A percentile compares a stretch with the other conserved stretches of the same genome.
Evolutionary conservation across 2,329 filamentous ascomycete species (phyloP).

Genomic region (Ascochyta fabae): DNA sequence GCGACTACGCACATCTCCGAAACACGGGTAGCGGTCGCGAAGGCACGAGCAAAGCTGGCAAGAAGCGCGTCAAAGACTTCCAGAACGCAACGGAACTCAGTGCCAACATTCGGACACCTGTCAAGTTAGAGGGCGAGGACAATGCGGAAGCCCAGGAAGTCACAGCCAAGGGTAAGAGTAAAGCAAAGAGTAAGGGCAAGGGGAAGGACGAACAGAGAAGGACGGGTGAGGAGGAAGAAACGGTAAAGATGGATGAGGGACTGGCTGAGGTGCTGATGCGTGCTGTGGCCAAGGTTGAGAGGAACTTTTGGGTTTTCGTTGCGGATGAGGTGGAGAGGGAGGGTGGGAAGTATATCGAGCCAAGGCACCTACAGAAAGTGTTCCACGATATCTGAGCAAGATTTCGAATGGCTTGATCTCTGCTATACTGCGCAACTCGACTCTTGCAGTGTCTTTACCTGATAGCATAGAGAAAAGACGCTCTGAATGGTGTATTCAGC

Average conservation of each 20-base stretch:
- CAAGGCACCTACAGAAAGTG: constrained; percentile 24
- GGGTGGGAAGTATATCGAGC: constrained; percentile 31
- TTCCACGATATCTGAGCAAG: constrained; percentile 23
- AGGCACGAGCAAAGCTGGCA: constrained; percentile 21
- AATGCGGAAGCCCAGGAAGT: neutral
- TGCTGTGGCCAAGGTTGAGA: constrained; percentile 36
- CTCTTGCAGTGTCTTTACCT: too few relatives aligned
- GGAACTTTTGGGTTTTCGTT: constrained; percentile 42
- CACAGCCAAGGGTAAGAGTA: neutral
- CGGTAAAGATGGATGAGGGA: neutral
- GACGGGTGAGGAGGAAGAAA: neutral
- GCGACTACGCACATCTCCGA: constrained; percentile 44
- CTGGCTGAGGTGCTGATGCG: constrained; percentile 30
- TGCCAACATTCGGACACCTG: constrained; percentile 28
- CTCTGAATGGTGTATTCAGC: too few relatives aligned
- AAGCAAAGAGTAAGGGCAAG: constrained; percentile 1
- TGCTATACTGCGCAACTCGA: too few relatives aligned
- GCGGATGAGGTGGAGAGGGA: constrained; percentile 41
- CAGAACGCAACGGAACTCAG: constrained; percentile 30
- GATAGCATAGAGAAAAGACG: too few relatives aligned
- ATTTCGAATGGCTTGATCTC: too few relatives aligned
- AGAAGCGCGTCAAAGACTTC: constrained; percentile 33
- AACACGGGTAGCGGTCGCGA: constrained; percentile 19
- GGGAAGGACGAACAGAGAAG: constrained; percentile 4
- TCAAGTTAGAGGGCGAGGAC: neutral